These are phyloP conservation scores for Hyaloscypha bicolor DNA, from an alignment of 495 filamentous ascomycete species.

Conservation along the genomic window DNA sequence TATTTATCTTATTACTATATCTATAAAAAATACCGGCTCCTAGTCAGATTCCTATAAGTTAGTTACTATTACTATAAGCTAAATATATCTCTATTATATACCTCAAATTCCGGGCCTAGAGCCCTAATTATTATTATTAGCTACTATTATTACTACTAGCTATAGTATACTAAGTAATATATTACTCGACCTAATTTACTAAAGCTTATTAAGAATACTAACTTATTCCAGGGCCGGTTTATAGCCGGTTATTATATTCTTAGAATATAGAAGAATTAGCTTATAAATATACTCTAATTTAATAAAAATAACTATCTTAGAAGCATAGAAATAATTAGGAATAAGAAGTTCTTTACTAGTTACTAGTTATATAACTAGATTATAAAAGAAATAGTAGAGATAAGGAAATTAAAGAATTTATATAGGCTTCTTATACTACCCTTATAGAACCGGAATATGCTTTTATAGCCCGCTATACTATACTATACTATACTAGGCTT, in stretches of 20 bases:
- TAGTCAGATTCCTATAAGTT: constrained; percentile 13
- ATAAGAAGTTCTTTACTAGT: background rate
- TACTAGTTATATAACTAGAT: constrained; percentile 7
- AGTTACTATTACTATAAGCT: constrained; percentile 20
- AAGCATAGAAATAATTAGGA: constrained; percentile 17
- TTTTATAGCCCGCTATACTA: constrained; percentile 3
- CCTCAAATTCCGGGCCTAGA: constrained; percentile 18
- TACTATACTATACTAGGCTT: background rate
- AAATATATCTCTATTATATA: constrained; percentile 22
- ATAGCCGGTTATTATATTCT: constrained; percentile 16
- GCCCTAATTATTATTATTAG: background rate
- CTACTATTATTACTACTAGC: constrained; percentile 10
- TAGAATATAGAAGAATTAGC: constrained; percentile 15
- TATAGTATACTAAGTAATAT: constrained; percentile 13
- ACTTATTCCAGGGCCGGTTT: constrained; percentile 14
- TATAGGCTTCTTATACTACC: constrained; percentile 16
- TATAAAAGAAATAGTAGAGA: constrained; percentile 12
- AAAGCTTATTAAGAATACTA: constrained; percentile 15
- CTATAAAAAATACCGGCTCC: constrained; percentile 9
- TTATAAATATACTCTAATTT: constrained; percentile 17
- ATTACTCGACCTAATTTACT: constrained; percentile 8
- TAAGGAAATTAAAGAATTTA: constrained; percentile 11
- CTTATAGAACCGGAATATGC: constrained; percentile 22
- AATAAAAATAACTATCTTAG: constrained; percentile 20
- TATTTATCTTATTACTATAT: constrained; percentile 4